A percentile compares a stretch with the other conserved stretches of the same genome.
Evolutionary conservation across 2,329 filamentous ascomycete species (phyloP).

Genomic region (Sarocladiaceae sp.): DNA sequence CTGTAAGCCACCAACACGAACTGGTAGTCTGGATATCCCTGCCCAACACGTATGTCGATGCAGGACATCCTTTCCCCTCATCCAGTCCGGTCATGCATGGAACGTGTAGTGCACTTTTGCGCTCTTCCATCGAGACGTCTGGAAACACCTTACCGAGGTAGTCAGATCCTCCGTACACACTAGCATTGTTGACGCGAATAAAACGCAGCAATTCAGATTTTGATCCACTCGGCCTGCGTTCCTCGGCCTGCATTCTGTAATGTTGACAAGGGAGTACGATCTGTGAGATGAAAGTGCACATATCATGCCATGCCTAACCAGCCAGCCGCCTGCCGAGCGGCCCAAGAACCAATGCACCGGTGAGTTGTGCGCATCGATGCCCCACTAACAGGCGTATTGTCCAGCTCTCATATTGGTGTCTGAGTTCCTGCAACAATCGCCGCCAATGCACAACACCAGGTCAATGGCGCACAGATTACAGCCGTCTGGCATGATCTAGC

Average conservation of each 20-base stretch:
- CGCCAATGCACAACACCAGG: not conserved
- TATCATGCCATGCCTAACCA: not conserved
- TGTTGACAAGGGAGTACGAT: no score
- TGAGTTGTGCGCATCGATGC: no score
- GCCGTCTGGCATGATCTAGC: no score
- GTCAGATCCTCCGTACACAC: no score
- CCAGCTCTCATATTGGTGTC: not conserved
- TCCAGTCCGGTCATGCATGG: not conserved
- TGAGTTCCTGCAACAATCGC: not conserved
- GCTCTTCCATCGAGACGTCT: not conserved
- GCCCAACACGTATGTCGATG: not conserved
- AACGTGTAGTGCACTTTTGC: not conserved
- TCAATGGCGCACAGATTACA: not conserved
- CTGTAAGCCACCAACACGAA: no score
- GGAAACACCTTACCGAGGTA: no score
- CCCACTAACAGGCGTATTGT: no score
- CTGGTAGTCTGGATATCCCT: no score
- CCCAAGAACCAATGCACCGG: not conserved
- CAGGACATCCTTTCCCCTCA: not conserved
- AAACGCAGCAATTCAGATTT: not conserved
- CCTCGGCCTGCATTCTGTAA: no score
- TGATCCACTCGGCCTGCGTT: not conserved
- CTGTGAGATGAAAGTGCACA: conserved; percentile 2
- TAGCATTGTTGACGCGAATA: no score
- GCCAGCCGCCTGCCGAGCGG: no score